Conservation (phyloP, 192 early-diverging fungal genomes). For the Rhizophagus prolifer region DNA sequence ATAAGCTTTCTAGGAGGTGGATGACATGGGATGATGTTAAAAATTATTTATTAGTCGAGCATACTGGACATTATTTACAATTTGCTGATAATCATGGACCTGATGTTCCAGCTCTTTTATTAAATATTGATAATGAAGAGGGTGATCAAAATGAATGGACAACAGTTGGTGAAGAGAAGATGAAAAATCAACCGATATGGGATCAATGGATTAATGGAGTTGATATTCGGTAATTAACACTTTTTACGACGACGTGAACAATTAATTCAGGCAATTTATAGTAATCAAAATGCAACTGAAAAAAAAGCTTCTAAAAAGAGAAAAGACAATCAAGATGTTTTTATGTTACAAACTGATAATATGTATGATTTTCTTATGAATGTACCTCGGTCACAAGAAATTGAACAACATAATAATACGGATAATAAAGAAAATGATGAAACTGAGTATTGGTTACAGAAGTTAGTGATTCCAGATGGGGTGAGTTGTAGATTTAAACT, state of each 20-base stretch:
- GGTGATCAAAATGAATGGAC: background rate
- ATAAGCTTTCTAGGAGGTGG: background rate
- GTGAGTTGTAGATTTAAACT: background rate
- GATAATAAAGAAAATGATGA: background rate
- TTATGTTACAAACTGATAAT: background rate
- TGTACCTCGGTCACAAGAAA: background rate
- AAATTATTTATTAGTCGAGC: slow-evolving; percentile 6
- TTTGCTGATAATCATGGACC: background rate
- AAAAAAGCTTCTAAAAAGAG: background rate
- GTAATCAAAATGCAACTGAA: slow-evolving; percentile 5
- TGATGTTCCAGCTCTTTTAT: background rate
- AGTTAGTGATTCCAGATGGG: background rate
- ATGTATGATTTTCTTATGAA: background rate
- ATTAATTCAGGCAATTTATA: background rate
- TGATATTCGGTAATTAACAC: background rate
- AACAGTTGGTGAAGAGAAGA: background rate
- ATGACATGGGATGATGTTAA: slow-evolving; percentile 30
- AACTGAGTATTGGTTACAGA: background rate
- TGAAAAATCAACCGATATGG: background rate
- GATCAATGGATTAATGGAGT: background rate
- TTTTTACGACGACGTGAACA: background rate
- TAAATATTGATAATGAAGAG: background rate
- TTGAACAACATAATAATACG: background rate
- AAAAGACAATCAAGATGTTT: background rate
- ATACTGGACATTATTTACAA: slow-evolving; percentile 26